Conservation (phyloP, 2,329 filamentous ascomycete genomes). For the Hypocrella siamensis region DNA sequence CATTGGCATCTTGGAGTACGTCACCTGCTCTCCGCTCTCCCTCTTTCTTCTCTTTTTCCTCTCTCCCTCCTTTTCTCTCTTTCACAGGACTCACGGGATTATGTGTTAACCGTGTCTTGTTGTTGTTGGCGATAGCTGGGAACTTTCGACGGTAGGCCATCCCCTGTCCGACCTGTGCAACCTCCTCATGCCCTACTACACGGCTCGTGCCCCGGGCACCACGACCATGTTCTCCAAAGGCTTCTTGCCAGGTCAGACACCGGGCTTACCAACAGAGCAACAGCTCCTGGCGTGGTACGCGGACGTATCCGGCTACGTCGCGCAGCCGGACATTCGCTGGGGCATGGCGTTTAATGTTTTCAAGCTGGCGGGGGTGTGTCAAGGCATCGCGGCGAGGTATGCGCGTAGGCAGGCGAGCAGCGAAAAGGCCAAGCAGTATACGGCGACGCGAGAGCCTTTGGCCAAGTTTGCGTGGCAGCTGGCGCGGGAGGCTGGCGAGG, state of each 20-base stretch:
- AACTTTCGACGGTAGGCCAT: constrained; percentile 97
- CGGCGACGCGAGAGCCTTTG: constrained; percentile 50
- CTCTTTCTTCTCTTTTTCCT: background rate
- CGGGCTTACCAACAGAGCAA: constrained; percentile 39
- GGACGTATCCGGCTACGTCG: constrained; percentile 52
- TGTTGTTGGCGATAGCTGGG: constrained; percentile 44
- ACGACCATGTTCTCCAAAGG: constrained; percentile 18
- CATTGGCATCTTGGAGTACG: constrained; percentile 78
- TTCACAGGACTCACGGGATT: no score
- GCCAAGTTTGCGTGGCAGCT: constrained; percentile 66
- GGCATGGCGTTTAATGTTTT: constrained; percentile 48
- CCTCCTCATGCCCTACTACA: constrained; percentile 33
- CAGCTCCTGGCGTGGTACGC: constrained; percentile 26
- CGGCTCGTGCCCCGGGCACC: constrained; percentile 11
- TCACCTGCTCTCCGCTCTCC: constrained; percentile 4
- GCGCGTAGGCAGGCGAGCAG: constrained; percentile 82
- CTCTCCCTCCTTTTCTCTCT: background rate
- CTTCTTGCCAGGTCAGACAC: constrained; percentile 47
- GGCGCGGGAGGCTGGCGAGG: constrained; percentile 30
- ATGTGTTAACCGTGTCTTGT: no score
- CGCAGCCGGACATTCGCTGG: constrained; percentile 42
- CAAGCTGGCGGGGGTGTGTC: constrained; percentile 46
- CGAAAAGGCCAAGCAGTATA: constrained; percentile 61
- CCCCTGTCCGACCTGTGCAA: constrained; percentile 85
- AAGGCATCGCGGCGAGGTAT: constrained; percentile 84